phyloP scores from a whole-genome alignment of 331 rosid species.

The Quercus tomentella region DNA sequence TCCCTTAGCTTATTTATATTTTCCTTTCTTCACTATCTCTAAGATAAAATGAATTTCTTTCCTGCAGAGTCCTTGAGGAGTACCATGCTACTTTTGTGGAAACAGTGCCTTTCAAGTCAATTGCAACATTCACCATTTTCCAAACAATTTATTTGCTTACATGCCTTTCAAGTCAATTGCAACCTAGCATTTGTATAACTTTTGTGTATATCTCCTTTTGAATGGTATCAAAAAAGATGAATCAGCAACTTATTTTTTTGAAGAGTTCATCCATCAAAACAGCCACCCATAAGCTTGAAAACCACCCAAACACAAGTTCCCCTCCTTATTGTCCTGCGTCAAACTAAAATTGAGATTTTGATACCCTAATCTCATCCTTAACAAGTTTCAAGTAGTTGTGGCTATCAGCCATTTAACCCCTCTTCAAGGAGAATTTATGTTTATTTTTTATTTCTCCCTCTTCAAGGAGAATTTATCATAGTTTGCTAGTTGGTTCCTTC shows the following conservation, averaged over 20 bases:
- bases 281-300: too few relatives aligned
- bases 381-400: background rate
- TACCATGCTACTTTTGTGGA: constrained; percentile 93
- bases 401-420: background rate
- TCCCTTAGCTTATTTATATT: background rate
- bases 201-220: too few relatives aligned
- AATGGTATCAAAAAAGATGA: too few relatives aligned
- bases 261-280: too few relatives aligned
- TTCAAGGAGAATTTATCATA: background rate
- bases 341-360: background rate
- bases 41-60: constrained; percentile 11
- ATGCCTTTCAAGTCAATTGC: too few relatives aligned
- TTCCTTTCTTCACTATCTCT: background rate
- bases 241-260: too few relatives aligned
- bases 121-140: constrained; percentile 71
- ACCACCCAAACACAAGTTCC: too few relatives aligned
- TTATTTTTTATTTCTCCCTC: background rate
- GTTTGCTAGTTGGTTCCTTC: too few relatives aligned
- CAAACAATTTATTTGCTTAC: constrained; percentile 74
- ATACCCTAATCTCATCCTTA: background rate
- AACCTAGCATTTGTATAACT: too few relatives aligned
- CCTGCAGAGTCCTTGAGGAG: constrained; percentile 88
- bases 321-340: too few relatives aligned
- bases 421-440: background rate
- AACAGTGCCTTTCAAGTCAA: constrained; percentile 89